Evolutionary conservation across 345 rosid species (phyloP), one percentile per base, ranked within the genome.

Genomic region (Turritis glabra): DNA sequence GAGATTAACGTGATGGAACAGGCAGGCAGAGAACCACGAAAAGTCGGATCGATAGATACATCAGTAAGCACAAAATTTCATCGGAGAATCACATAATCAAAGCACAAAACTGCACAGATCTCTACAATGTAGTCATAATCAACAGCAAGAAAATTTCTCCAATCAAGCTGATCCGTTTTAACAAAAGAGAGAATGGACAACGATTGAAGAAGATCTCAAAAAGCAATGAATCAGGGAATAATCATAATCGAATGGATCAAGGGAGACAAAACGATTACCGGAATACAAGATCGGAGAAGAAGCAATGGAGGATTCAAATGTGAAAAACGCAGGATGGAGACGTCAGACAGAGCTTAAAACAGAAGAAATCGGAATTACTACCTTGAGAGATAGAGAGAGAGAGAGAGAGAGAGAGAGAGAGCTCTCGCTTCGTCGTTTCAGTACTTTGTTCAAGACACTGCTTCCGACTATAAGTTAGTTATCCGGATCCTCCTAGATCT

Each of bases 51-150:
- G 29, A 26, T 22, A n/a, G 4, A 54, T 33, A 30, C 38, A 56
- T 44, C 50, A 9, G 26, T 25, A 26, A 58, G 51, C 33, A 47
- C 14, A 46, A 2, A 40, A 51, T 11, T 40, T 51, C 48, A 35
- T 38, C n/a, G 57, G 10, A 46, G 15, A 52, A 30, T 52, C 64
- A 51, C 54, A 57, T 59, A 67, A 41, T 3, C 6, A 0, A 57
- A 37, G 27, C 62, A 35, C 25, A 19, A 54, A 54, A 11, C 19
- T 38, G 8, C 69, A 69, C 71, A 69, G 65, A 76, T 76, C 70
- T 61, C 64, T 13, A 30, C 46, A 76, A 52, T 75, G 74, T 50
- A 68, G 1, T 58, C 1, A 17, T 14, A 64, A 37, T 22, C 63
- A 60, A 53, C 47, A 22, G 12, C 12, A 37, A 17, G 0, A 37